Evolutionary conservation across 768 basidiomycete genomes (phyloP), one percentile per base, ranked within the genome.

Genomic region (Royoungia palumana): DNA sequence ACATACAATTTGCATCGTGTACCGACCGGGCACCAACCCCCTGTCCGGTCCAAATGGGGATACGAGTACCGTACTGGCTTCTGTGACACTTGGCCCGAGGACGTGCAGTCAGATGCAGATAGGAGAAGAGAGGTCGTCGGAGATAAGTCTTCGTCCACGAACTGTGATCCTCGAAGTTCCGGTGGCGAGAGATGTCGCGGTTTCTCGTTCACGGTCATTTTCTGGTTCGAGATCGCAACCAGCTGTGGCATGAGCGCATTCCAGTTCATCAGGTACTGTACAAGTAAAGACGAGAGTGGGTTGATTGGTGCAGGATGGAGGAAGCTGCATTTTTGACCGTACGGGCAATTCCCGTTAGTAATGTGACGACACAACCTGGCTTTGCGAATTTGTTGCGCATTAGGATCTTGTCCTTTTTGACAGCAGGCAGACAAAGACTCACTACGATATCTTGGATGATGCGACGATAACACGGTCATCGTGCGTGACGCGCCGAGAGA

Each of bases 11-110:
- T 68, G 53, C 73, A 77, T 7, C 63, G 54, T 30, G 70, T 65
- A 14, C 72, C 75, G 13, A 68, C 57, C 4, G 72, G 75, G 56
- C 75, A 77, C 69, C 68, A 69, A 1, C 72, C 73, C 19, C 66
- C 60, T 55, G 72, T 71, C 44, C 71, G 70, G 42, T 70, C 53
- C 57, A 72, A 75, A 52, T 73, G 70, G 43, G 67, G 67, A 55
- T 73, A 77, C 6, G 72, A 68, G 10, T 66, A 59, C 21, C 68
- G 24, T 8, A 8, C 75, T 46, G 67, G 69, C 60, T 46, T 36
- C 17, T 40, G 39, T 43, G 44, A 35, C 27, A 38, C 21, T 32
- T 42, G 49, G 13, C 56, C 60, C 25, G 42, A 37, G 20, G 54
- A 41, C n/a, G 51, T 42, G 55, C 50, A 39, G 59, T 58, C 54